Percentiles rank a stretch among this genome's conserved stretches.
These are phyloP conservation scores for Penicillium turbatum DNA, from an alignment of 495 filamentous ascomycete genomes.

Conservation along the genomic window DNA sequence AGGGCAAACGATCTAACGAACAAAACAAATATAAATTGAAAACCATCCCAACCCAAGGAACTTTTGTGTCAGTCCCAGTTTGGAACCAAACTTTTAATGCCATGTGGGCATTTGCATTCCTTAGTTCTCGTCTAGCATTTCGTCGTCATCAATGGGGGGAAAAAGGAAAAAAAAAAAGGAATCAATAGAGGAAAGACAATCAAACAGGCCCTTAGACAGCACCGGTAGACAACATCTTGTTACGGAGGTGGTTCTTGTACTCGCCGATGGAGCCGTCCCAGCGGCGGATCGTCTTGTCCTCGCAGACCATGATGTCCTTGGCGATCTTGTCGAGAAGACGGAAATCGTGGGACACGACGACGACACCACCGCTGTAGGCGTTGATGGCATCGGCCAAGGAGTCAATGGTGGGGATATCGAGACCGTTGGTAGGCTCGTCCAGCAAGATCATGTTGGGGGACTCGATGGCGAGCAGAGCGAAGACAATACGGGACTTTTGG, in stretches of 20 bases:
- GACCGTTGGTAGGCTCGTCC: slow-evolving; percentile 98
- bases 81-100: slow-evolving; percentile 22
- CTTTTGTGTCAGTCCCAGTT: slow-evolving; percentile 8
- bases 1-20: slow-evolving; percentile 22
- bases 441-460: slow-evolving; percentile 95
- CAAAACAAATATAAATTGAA: slow-evolving; percentile 13
- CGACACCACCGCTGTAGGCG: slow-evolving; percentile 90
- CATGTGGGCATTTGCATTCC: slow-evolving; percentile 22
- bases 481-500: slow-evolving; percentile 96
- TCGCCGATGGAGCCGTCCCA: slow-evolving; percentile 88
- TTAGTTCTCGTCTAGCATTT: slow-evolving; percentile 44
- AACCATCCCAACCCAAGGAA: slow-evolving; percentile 11
- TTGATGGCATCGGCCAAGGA: slow-evolving; percentile 97
- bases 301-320: slow-evolving; percentile 98
- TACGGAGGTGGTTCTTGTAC: slow-evolving; percentile 97
- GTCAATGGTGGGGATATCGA: slow-evolving; percentile 99
- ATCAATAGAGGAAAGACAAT: slow-evolving; percentile 5
- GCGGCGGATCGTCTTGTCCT: slow-evolving; percentile 82
- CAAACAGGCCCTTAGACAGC: slow-evolving; percentile 37
- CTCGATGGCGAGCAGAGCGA: slow-evolving; percentile 93
- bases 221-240: slow-evolving; percentile 78
- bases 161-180: slow-evolving; percentile 11
- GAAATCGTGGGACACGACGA: slow-evolving; percentile 98
- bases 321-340: slow-evolving; percentile 98
- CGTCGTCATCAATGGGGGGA: slow-evolving; percentile 32